Conservation (phyloP, 208 protist genomes). For the Polymyxa betae region DNA sequence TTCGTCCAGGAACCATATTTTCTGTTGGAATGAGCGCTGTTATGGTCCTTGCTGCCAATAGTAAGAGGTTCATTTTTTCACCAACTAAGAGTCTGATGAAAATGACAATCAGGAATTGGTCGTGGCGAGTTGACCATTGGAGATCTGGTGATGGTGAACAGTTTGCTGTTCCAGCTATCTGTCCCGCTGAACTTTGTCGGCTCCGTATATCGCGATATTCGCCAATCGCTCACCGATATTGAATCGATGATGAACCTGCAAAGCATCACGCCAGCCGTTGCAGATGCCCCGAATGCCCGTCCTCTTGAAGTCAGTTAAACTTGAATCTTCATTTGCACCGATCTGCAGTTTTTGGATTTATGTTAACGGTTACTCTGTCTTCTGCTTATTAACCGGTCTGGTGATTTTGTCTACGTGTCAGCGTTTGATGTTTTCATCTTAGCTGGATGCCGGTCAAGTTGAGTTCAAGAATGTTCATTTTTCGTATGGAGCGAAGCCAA, state of each 20-base stretch:
- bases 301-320: neutral
- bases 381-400: too few relatives aligned
- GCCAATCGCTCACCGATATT: constrained; percentile 89
- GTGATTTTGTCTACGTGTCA: too few relatives aligned
- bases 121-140: constrained; percentile 74
- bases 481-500: neutral
- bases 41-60: constrained; percentile 77
- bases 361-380: too few relatives aligned
- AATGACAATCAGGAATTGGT: neutral
- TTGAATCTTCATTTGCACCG: neutral
- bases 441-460: neutral
- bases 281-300: neutral
- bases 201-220: constrained; percentile 89
- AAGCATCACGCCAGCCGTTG: constrained; percentile 69
- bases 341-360: neutral
- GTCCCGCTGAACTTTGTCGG: constrained; percentile 94
- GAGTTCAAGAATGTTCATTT: constrained; percentile 18
- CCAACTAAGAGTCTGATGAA: neutral
- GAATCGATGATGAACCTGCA: constrained; percentile 85
- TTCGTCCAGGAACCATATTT: constrained; percentile 78
- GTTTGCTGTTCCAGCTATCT: constrained; percentile 90
- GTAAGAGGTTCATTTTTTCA: neutral
- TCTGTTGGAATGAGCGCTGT: constrained; percentile 78
- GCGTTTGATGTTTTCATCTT: too few relatives aligned
- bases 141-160: constrained; percentile 74